Base-by-base conservation (phyloP, 208 protist species). In the Leishmania braziliensis region DNA sequence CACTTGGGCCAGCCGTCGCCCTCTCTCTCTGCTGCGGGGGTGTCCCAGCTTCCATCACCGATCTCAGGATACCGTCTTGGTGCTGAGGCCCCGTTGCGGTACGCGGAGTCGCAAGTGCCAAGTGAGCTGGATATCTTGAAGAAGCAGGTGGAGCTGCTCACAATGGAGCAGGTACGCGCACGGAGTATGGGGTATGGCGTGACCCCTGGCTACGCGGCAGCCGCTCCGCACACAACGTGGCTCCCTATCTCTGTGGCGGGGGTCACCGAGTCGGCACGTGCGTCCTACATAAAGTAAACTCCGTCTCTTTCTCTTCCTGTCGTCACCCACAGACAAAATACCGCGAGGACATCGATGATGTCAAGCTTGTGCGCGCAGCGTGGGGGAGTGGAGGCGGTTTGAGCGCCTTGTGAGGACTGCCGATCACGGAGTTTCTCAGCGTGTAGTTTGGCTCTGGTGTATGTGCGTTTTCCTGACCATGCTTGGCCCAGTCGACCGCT, bases 101-200 rank as follows among this genome's bases (percentile, higher is more conserved):
- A 72, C 50, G 5, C 76, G n/a, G 76, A 79, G 12, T 8, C 39
- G 51, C 58, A 48, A 33, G 81, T 86, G 23, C 82, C 86, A 14
- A 87, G 81, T 69, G 89, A 92, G 60, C 73, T 90, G 73, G 87
- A 92, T 75, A 85, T 89, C 26, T 65, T 92, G 43, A 86, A 85
- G 77, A 92, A 90, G 78, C 75, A 84, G 50, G 85, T 92, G 75
- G 86, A 92, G 65, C 78, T 92, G 76, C 82, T 92, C 9, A 80
- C 72, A 5, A 88, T 92, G 86, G 89, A 92, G 75, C 81, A 88
- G 77, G 80, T 79, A 20, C 87, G 89, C 3, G 83, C 82, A n/a
- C 81, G 84, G 66, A 66, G 71, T 63, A 62, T 78, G 9, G 76
- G 56, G 46, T 80, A 78, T 75, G 62, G 75, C 50, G 53, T 73